Base-by-base conservation (phyloP, 2,329 filamentous ascomycete species). In the Ophiocordyceps sinensis region DNA sequence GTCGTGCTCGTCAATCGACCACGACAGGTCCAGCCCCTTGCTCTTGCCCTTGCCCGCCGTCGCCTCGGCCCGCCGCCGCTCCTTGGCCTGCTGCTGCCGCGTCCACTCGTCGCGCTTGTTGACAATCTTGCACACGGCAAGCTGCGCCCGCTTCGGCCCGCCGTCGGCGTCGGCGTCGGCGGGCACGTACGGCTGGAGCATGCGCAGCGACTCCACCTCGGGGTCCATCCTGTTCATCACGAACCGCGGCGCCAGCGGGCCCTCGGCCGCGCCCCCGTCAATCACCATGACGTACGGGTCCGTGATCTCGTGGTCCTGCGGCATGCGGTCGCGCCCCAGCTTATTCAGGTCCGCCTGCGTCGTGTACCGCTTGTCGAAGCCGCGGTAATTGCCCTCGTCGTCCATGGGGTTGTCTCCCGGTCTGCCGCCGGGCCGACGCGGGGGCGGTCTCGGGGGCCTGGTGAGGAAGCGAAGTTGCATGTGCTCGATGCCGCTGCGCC, bases 1-100 rank as follows among this genome's bases (percentile, higher is more conserved):
- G 64, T 95, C 88, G 55, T 89, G 74, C 12, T 61, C 55, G 45
- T 78, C 79, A 53, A 94, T 93, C 29, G 81, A 79, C 88, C 88
- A 96, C 59, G 86, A 89, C 51, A 96, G 51, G 63, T 95, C 88
- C n/a, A 95, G 60, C 55, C 81, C 80, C 64, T 95, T 95, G 14
- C 60, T 55, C 48, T 66, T 68, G 30, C 63, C 45, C 48, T 59
- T 57, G 46, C 62, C 53, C 50, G 51, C 49, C 44, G 64, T 21
- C 26, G 23, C 62, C 37, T 65, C 64, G 48, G 55, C 65, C 50
- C 64, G 63, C 47, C 61, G 65, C 45, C 67, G 9, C 21, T 14
- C 60, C 45, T 67, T 67, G 35, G 58, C 49, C 39, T 59, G 56
- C 48, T 66, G 59, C 44, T 62, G 59, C 41, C 56, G 58, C 60